Base-by-base conservation (phyloP, 208 protist species). In the Acanthamoeba royreba region DNA sequence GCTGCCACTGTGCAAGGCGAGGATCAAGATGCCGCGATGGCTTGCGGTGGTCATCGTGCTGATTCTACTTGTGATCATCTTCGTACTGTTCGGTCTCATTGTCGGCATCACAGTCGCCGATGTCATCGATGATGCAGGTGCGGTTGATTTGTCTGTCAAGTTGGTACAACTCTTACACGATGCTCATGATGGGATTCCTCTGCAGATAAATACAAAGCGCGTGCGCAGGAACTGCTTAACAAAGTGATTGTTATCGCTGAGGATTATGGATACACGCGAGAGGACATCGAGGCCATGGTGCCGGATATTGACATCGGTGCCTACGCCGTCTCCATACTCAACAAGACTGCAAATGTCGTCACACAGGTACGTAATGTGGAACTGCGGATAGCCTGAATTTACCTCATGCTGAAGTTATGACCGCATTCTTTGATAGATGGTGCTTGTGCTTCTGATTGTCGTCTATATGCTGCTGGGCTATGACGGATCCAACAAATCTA, bases 391-490 rank as follows among this genome's bases (percentile, higher is more conserved):
- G 8, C 38, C 4, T 42, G 33, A 5, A 4, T n/a, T 25, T 81
- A 8, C 4, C 25, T 47, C 42, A 49, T 81, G 22, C 69, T 22
- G 8, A 28, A 4, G 22, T 25, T 81, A 17, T n/a, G n/a, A n/a
- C n/a, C n/a, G n/a, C n/a, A n/a, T n/a, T n/a, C n/a, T n/a, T n/a
- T n/a, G n/a, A n/a, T n/a, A 86, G 77, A 87, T 87, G 77, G 77
- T 53, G 25, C 47, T 87, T 0, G 77, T 87, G 77, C 31, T 87
- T 28, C 42, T 87, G 38, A 87, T 87, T 28, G 47, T 87, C 1
- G 47, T 87, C 40, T 87, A 87, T 35, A 87, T 87, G 77, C 43
- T 87, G 43, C 77, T 87, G 13, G 77, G 42, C 43, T 87, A 87
- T 53, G 77, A 87, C 47, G 77, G 77, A n/a, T 87, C 77, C 43